Conservation (phyloP, 2,329 filamentous ascomycete genomes). For the Emmonsiellopsis sp. region DNA sequence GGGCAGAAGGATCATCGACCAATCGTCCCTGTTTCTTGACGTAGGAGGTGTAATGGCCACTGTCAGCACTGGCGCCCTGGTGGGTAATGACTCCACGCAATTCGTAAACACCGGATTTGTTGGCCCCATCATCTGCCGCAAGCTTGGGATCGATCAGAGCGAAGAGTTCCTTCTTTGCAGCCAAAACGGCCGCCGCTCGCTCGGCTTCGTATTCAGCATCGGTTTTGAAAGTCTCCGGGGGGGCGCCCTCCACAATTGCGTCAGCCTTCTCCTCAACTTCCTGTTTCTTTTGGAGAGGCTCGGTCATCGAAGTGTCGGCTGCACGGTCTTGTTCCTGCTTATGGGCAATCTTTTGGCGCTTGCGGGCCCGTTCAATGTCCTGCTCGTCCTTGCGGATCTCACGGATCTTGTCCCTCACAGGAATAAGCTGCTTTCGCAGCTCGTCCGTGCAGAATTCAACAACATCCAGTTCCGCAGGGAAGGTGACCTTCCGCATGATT, state of each 20-base stretch:
- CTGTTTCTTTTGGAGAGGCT: constrained; percentile 40
- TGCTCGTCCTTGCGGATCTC: constrained; percentile 92
- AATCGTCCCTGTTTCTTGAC: constrained; percentile 78
- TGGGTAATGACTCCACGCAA: constrained; percentile 90
- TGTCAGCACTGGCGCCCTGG: constrained; percentile 92
- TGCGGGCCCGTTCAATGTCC: constrained; percentile 82
- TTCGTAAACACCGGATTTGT: constrained; percentile 92
- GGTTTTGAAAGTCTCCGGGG: constrained; percentile 73
- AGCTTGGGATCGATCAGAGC: constrained; percentile 66
- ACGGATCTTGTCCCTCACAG: constrained; percentile 91
- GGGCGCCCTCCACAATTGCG: constrained; percentile 58
- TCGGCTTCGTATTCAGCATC: constrained; percentile 89
- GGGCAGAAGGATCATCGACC: constrained; percentile 53
- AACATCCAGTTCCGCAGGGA: constrained; percentile 84
- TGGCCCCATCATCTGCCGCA: constrained; percentile 67
- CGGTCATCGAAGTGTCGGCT: constrained; percentile 20
- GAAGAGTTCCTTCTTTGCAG: constrained; percentile 80
- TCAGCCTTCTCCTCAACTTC: constrained; percentile 43
- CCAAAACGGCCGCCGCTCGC: constrained; percentile 61
- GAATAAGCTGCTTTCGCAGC: constrained; percentile 69
- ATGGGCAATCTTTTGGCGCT: constrained; percentile 70
- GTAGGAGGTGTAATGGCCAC: constrained; percentile 95
- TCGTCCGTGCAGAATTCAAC: constrained; percentile 94
- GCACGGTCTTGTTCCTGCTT: constrained; percentile 46
- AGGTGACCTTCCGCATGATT: constrained; percentile 98